Evolutionary conservation across 164 flowering plant genomes (phyloP).

Genomic region (Chloranthus sessilifolius): DNA sequence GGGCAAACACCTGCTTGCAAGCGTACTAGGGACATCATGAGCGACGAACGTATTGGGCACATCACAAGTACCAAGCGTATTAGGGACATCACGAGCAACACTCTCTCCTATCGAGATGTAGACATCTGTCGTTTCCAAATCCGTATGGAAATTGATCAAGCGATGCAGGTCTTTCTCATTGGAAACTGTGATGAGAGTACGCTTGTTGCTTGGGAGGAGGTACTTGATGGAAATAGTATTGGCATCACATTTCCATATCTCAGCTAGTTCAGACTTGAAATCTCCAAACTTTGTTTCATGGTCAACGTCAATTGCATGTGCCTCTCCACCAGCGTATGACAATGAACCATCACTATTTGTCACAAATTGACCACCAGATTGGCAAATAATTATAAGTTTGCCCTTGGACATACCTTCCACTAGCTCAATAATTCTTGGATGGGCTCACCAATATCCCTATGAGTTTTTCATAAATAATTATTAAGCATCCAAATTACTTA

Average conservation of each 20-base stretch:
- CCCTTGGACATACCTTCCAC: no score
- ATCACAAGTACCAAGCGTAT: no score
- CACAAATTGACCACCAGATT: conserved; percentile 63
- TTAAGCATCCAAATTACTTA: no score
- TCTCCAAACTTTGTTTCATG: conserved; percentile 48
- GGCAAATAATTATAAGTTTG: conserved; percentile 19
- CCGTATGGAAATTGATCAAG: conserved; percentile 59
- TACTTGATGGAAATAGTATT: conserved; percentile 54
- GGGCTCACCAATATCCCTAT: no score
- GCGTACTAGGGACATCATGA: conserved; percentile 20
- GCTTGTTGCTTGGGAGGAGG: conserved; percentile 65
- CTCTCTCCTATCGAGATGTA: conserved; percentile 43
- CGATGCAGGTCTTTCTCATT: conserved; percentile 64
- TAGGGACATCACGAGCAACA: conserved; percentile 15
- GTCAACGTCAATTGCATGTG: conserved; percentile 59
- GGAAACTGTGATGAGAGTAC: conserved; percentile 53
- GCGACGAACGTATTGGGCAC: no score
- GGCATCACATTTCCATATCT: conserved; percentile 43
- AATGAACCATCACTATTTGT: conserved; percentile 56
- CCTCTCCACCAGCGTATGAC: conserved; percentile 70
- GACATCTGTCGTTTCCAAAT: conserved; percentile 57
- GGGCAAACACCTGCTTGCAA: conserved; percentile 36
- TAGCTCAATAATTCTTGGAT: no score
- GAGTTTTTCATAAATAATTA: no score
- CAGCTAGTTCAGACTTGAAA: conserved; percentile 59